phyloP scores from a whole-genome alignment of 73 alveolate species.

The Tetrahymena thermophila region DNA sequence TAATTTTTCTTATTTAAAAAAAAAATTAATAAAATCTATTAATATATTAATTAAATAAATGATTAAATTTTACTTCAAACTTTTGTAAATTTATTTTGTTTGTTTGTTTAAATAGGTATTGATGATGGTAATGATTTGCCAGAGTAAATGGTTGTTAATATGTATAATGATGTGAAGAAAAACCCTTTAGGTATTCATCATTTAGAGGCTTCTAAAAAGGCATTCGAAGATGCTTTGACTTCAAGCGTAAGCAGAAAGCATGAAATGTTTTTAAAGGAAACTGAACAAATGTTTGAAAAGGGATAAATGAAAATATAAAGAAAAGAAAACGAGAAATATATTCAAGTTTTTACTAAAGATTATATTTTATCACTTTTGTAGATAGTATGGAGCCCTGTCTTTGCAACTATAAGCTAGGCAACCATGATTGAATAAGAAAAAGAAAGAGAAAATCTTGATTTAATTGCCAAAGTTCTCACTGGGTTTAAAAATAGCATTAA shows the following conservation, averaged over 20 bases:
- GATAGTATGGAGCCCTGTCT: slow-evolving; percentile 57
- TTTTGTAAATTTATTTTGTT: too few species aligned
- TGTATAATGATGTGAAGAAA: slow-evolving; percentile 64
- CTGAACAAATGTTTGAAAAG: slow-evolving; percentile 73
- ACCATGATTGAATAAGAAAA: slow-evolving; percentile 51
- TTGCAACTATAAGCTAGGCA: slow-evolving; percentile 54
- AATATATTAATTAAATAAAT: too few species aligned
- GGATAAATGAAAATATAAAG: slow-evolving; percentile 62
- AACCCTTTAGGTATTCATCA: slow-evolving; percentile 66
- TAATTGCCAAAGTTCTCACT: slow-evolving; percentile 46
- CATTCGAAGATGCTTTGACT: slow-evolving; percentile 59
- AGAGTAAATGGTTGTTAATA: slow-evolving; percentile 62
- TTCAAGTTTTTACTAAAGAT: slow-evolving; percentile 5
- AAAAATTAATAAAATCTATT: neutral
- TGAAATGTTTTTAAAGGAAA: slow-evolving; percentile 62
- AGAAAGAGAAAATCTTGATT: slow-evolving; percentile 51
- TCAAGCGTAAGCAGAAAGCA: slow-evolving; percentile 60
- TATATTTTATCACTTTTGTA: slow-evolving; percentile 59
- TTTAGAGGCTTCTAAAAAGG: slow-evolving; percentile 87
- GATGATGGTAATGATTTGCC: slow-evolving; percentile 62
- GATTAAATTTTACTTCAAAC: too few species aligned
- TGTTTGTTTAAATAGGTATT: slow-evolving; percentile 28
- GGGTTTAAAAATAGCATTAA: slow-evolving; percentile 64
- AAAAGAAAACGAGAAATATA: neutral
- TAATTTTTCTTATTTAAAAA: too few species aligned